Conservation (phyloP, 768 basidiomycete genomes). For the Dioszegia hungarica region DNA sequence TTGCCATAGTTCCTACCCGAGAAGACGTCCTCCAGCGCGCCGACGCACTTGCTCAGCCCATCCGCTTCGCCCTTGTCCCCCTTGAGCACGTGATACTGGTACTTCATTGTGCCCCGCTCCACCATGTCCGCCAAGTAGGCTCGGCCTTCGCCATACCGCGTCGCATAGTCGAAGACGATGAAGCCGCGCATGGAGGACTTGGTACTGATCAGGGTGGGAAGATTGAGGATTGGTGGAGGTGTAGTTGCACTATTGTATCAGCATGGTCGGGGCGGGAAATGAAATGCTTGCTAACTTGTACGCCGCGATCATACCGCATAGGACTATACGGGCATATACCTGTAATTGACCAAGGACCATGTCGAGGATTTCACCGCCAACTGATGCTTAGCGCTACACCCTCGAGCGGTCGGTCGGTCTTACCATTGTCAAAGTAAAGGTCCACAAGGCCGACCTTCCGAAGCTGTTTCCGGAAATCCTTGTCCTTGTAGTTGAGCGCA, state of each 20-base stretch:
- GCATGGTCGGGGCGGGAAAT: not conserved
- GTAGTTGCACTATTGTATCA: constrained; percentile 16
- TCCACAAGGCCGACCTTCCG: constrained; percentile 58
- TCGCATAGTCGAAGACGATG: constrained; percentile 70
- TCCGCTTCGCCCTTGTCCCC: constrained; percentile 10
- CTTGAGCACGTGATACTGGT: constrained; percentile 35
- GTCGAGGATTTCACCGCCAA: constrained; percentile 75
- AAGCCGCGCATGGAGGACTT: constrained; percentile 80
- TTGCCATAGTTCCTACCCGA: constrained; percentile 28
- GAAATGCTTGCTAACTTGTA: constrained; percentile 52
- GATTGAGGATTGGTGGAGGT: constrained; percentile 55
- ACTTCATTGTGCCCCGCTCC: constrained; percentile 35
- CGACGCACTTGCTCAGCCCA: constrained; percentile 27
- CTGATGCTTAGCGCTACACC: constrained; percentile 28
- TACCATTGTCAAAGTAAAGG: constrained; percentile 49
- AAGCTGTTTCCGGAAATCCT: constrained; percentile 66
- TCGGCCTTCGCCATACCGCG: constrained; percentile 34
- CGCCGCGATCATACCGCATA: constrained; percentile 83
- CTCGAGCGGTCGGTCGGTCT: constrained; percentile 1
- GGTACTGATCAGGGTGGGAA: constrained; percentile 65
- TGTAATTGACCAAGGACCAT: constrained; percentile 70
- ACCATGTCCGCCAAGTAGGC: constrained; percentile 36
- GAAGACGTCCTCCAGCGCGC: constrained; percentile 32
- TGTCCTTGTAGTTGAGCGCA: constrained; percentile 81
- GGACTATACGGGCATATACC: constrained; percentile 66